A percentile compares a stretch with the other conserved stretches of the same genome.
Conservation (phyloP, 23 red algal species). For the Chondrus crispus region DNA sequence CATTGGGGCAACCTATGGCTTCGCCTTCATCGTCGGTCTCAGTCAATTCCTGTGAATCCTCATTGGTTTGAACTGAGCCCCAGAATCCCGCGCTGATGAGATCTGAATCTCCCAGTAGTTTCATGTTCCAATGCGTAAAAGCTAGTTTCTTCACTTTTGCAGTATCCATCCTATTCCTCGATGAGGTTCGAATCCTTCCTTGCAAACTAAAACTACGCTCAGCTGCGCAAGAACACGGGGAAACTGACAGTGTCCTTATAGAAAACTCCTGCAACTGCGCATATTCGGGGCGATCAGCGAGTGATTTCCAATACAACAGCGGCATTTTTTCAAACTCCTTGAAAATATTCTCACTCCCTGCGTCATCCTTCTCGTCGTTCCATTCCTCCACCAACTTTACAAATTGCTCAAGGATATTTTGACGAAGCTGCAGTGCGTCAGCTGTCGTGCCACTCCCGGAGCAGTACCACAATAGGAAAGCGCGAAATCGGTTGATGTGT, state of each 20-base stretch:
- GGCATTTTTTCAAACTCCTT: not conserved
- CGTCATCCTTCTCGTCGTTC: not conserved
- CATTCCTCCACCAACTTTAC: not conserved
- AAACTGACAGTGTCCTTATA: not conserved
- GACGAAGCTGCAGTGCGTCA: not conserved
- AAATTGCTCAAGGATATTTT: too few relatives aligned
- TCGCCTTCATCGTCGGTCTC: too few relatives aligned
- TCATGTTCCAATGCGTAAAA: constrained; percentile 6
- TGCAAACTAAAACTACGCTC: constrained; percentile 10
- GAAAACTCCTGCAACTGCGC: not conserved
- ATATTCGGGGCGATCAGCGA: not conserved
- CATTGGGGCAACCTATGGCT: too few relatives aligned
- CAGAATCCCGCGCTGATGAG: too few relatives aligned
- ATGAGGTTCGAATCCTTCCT: not conserved
- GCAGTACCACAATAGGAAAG: not conserved
- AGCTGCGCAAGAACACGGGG: not conserved
- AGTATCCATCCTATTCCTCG: not conserved
- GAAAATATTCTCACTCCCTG: not conserved
- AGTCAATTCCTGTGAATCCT: too few relatives aligned
- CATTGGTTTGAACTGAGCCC: too few relatives aligned
- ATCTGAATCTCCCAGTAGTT: not conserved
- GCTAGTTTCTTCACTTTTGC: not conserved
- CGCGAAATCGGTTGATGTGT: not conserved
- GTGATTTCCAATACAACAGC: not conserved
- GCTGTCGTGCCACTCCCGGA: not conserved